Conservation (phyloP, 345 rosid species). For the Balakata baccata region DNA sequence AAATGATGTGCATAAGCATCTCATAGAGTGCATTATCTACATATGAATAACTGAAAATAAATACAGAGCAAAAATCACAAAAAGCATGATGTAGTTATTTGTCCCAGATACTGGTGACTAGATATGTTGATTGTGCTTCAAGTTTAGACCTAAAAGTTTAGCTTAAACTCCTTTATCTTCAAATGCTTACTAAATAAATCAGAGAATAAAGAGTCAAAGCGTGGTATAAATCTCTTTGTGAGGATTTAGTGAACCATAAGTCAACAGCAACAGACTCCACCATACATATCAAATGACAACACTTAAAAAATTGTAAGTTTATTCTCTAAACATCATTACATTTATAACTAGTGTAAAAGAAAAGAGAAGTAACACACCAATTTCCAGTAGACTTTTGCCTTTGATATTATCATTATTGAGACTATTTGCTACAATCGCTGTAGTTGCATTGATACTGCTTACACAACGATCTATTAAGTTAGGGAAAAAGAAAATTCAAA, state of each 20-base stretch:
- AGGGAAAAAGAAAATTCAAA: neutral
- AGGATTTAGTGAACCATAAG: too few species aligned
- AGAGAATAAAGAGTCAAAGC: too few species aligned
- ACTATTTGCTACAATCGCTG: slow-evolving; percentile 51
- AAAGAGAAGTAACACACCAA: neutral
- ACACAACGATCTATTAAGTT: slow-evolving; percentile 58
- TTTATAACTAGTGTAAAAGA: neutral
- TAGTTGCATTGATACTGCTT: slow-evolving; percentile 52
- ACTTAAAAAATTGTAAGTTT: neutral
- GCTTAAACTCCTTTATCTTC: too few species aligned
- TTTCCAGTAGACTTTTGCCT: slow-evolving; percentile 40
- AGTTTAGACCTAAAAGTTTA: neutral
- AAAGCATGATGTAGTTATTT: neutral
- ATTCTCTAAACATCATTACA: neutral
- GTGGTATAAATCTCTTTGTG: too few species aligned
- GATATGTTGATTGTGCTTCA: neutral
- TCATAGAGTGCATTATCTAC: neutral
- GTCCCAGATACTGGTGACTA: neutral
- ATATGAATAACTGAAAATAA: neutral
- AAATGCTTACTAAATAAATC: too few species aligned
- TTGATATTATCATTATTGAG: slow-evolving; percentile 41
- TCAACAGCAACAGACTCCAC: slow-evolving; percentile 8
- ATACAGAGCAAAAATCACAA: neutral
- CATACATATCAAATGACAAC: neutral
- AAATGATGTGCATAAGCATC: neutral